Evolutionary conservation across 495 filamentous ascomycete genomes (phyloP), one percentile per base, ranked within the genome.

Genomic region (Penicillium maclennaniae): DNA sequence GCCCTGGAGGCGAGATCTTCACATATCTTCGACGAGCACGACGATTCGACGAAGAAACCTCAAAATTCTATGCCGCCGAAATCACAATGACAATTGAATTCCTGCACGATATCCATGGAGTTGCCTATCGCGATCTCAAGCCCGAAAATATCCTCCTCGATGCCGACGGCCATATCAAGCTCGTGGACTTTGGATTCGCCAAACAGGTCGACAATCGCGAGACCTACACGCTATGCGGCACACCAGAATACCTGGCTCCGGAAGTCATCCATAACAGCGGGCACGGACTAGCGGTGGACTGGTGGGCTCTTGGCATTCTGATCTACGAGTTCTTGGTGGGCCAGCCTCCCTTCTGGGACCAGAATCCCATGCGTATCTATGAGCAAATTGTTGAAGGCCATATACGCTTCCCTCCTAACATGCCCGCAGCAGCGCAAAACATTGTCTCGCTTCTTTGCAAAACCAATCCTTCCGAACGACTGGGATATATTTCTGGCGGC

Each of bases 151-250:
- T 98, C 43, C 77, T 97, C 19, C 77, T 97, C 20, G 93, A 97
- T 69, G 88, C 83, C 15, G 83, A 96, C 31, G 93, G 93, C 6
- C 93, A 98, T 69, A 83, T 98, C 64, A 96, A 93, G 69, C 78
- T 97, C 34, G 92, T 97, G n/a, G 93, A 98, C 69, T 98, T 98
- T 71, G 93, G 93, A 0, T 97, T 98, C 65, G 93, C 93, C 26
- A 97, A 97, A 75, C 69, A 75, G 60, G 66, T 75, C 6, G 68
- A 62, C 38, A 67, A 76, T 43, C 73, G 67, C 31, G 91, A 96
- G 74, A 98, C 92, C 4, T 97, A 97, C 67, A 98, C 93, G 7
- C 80, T 97, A 3, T 97, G 93, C 62, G 93, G 93, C 20, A 98
- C 93, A 0, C 93, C 92, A 23, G 93, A 98, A 63, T 98, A 98